Percentiles rank a stretch among this genome's conserved stretches.
These are phyloP conservation scores for Geotrichum candidum DNA, from an alignment of 1,139 yeast genomes.

Conservation along the genomic window DNA sequence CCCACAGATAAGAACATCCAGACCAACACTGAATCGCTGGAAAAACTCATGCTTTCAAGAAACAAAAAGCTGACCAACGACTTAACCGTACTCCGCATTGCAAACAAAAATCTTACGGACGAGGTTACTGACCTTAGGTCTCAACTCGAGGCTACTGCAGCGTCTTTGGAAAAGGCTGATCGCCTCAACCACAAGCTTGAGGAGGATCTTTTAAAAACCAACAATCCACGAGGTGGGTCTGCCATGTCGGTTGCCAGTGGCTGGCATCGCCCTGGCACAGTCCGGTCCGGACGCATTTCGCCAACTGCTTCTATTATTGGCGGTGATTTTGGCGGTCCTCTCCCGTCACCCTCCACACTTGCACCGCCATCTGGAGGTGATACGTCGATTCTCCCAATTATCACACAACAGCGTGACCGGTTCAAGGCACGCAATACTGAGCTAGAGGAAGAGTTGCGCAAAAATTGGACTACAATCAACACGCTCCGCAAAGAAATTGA, in stretches of 20 bases:
- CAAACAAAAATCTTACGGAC: slow-evolving; percentile 41
- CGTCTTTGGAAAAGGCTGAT: slow-evolving; percentile 37
- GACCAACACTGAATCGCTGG: slow-evolving; percentile 25
- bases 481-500: slow-evolving; percentile 63
- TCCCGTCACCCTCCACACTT: slow-evolving; percentile 4
- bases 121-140: slow-evolving; percentile 42
- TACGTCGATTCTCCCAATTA: slow-evolving; percentile 68
- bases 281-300: slow-evolving; percentile 33
- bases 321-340: slow-evolving; percentile 18
- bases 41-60: slow-evolving; percentile 47
- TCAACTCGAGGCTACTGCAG: slow-evolving; percentile 39
- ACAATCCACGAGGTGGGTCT: slow-evolving; percentile 23
- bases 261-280: slow-evolving; percentile 27
- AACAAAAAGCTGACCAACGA: slow-evolving; percentile 59
- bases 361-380: slow-evolving; percentile 24
- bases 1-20: slow-evolving; percentile 37
- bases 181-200: slow-evolving; percentile 59
- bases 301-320: slow-evolving; percentile 36
- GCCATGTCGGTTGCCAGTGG: slow-evolving; percentile 45
- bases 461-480: slow-evolving; percentile 47
- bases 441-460: slow-evolving; percentile 73
- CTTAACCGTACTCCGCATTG: slow-evolving; percentile 51
- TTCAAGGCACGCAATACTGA: slow-evolving; percentile 76
- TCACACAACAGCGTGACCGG: slow-evolving; percentile 91
- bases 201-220: slow-evolving; percentile 51